Conservation (phyloP, 352 stramenopile species). For the Globisporangium radiosum region DNA sequence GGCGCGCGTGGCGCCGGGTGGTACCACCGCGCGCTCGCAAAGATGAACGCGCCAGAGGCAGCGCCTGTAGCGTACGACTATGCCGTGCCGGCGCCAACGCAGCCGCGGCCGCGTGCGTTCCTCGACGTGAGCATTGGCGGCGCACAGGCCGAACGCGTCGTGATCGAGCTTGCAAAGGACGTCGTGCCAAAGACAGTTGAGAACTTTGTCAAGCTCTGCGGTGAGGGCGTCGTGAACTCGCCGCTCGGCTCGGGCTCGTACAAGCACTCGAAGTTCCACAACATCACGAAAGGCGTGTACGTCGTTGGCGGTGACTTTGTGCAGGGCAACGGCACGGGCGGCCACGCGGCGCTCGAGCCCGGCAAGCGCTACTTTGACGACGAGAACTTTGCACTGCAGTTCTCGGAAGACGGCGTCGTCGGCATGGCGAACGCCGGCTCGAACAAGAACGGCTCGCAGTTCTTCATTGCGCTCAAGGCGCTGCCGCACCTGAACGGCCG, state of each 20-base stretch:
- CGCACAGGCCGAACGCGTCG: conserved; percentile 64
- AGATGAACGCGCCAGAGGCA: conserved; percentile 73
- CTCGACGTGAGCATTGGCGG: conserved; percentile 81
- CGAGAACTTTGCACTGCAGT: conserved; percentile 85
- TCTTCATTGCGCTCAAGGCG: conserved; percentile 96
- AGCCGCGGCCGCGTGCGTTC: conserved; percentile 63
- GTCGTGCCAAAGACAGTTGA: conserved; percentile 67
- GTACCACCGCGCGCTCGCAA: conserved; percentile 77
- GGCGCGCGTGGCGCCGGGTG: conserved; percentile 73
- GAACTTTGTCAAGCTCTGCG: conserved; percentile 79
- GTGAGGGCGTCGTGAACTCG: conserved; percentile 53
- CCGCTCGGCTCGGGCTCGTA: conserved; percentile 63
- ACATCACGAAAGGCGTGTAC: conserved; percentile 79
- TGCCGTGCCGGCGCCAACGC: conserved; percentile 41
- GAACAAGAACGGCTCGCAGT: conserved; percentile 99
- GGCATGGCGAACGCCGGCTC: conserved; percentile 97
- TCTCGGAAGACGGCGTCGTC: conserved; percentile 74
- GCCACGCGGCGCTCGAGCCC: conserved; percentile 61
- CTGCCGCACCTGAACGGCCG: conserved; percentile 82
- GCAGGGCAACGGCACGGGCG: conserved; percentile 64
- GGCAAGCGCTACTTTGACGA: conserved; percentile 77
- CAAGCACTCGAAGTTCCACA: conserved; percentile 82
- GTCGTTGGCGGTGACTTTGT: conserved; percentile 70
- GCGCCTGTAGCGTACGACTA: conserved; percentile 57
- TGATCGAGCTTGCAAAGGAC: conserved; percentile 79